Conservation (phyloP, 2,329 filamentous ascomycete genomes). For the Fonsecaea pugnacius region DNA sequence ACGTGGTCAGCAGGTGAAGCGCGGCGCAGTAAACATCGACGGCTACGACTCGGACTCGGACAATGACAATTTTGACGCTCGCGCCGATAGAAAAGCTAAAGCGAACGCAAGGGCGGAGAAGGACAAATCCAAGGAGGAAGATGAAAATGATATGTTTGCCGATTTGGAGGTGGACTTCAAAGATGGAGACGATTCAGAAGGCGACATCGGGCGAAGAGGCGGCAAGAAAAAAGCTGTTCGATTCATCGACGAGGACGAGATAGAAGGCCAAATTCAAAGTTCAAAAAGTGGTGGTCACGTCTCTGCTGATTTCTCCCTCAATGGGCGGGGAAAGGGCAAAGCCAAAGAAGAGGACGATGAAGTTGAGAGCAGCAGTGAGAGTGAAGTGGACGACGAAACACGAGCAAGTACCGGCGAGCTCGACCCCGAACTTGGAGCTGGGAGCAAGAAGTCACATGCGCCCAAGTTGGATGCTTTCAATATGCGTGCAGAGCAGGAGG, state of each 20-base stretch:
- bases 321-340: constrained; percentile 28
- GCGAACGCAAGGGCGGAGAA: constrained; percentile 51
- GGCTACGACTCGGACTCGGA: constrained; percentile 94
- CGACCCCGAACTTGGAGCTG: constrained; percentile 87
- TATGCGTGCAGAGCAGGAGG: constrained; percentile 84
- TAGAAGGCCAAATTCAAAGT: constrained; percentile 75
- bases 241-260: constrained; percentile 66
- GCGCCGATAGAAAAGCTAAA: constrained; percentile 63
- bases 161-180: constrained; percentile 65
- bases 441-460: constrained; percentile 88
- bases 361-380: constrained; percentile 63
- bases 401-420: constrained; percentile 75
- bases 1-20: constrained; percentile 73
- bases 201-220: constrained; percentile 56
- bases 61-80: constrained; percentile 83
- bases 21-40: constrained; percentile 93
- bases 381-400: constrained; percentile 67
- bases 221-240: constrained; percentile 63
- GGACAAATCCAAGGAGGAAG: constrained; percentile 45
- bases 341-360: constrained; percentile 60
- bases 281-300: constrained; percentile 76
- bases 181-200: constrained; percentile 58
- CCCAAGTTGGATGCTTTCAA: constrained; percentile 97
- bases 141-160: constrained; percentile 77
- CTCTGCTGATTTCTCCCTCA: constrained; percentile 60